Conservation (phyloP, 352 stramenopile genomes). For the Blastocystis sp. region DNA sequence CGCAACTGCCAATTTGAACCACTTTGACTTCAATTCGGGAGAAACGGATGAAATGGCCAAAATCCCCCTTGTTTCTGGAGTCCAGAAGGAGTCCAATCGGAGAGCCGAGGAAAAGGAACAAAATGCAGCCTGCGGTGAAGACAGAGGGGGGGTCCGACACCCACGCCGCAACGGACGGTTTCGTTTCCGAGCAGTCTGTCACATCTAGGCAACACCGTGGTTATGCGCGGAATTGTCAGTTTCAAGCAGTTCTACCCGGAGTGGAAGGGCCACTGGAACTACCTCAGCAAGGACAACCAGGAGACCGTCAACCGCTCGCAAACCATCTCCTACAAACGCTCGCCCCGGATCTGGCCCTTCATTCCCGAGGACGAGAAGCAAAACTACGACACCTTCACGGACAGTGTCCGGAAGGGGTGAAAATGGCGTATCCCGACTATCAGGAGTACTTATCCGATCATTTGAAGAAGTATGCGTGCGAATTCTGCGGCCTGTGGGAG, state of each 20-base stretch:
- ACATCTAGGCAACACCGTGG: constrained; percentile 52
- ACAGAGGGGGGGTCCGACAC: background rate
- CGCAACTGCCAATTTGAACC: too few species aligned
- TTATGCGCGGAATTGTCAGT: constrained; percentile 43
- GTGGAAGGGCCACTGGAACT: constrained; percentile 63
- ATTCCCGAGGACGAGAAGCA: constrained; percentile 62
- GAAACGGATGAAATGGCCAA: background rate
- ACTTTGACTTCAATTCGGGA: too few species aligned
- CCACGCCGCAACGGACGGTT: background rate
- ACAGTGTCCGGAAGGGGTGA: background rate
- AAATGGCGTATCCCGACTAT: constrained; percentile 10
- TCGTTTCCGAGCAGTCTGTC: background rate
- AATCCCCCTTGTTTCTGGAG: background rate
- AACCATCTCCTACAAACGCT: constrained; percentile 38
- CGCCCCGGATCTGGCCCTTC: constrained; percentile 30
- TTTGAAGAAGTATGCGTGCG: constrained; percentile 65
- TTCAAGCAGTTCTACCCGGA: constrained; percentile 55
- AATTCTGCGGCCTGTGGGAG: constrained; percentile 58
- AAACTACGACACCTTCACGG: constrained; percentile 53
- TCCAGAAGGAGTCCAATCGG: background rate
- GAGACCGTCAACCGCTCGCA: constrained; percentile 46
- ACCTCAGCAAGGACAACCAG: constrained; percentile 30
- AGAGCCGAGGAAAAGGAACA: background rate
- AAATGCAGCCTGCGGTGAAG: background rate
- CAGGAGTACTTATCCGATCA: constrained; percentile 44